A percentile compares a stretch with the other conserved stretches of the same genome.
phyloP scores from a whole-genome alignment of 805 yeast genomes.

The Saccharomycopsis capsularis region DNA sequence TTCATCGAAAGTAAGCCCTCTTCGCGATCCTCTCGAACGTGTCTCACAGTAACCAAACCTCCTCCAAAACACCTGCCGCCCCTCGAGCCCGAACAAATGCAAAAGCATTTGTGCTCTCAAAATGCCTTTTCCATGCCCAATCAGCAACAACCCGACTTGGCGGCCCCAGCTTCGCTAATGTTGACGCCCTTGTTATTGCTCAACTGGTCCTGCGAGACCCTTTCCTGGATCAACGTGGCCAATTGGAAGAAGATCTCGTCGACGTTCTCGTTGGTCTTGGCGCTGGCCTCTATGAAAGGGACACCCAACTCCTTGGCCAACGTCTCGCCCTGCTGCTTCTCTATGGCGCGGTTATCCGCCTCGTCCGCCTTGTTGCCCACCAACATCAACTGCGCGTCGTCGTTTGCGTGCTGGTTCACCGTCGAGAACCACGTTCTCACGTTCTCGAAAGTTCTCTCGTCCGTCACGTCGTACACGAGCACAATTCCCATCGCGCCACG shows the following conservation, averaged over 20 bases:
- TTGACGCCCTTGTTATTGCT: conserved; percentile 20
- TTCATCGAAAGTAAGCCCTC: too few relatives aligned
- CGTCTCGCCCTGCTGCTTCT: conserved; percentile 83
- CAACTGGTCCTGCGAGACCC: conserved; percentile 42
- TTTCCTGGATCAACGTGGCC: conserved; percentile 80
- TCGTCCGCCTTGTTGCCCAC: conserved; percentile 97
- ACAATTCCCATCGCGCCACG: conserved; percentile 88
- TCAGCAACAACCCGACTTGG: conserved; percentile 14
- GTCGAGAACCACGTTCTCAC: conserved; percentile 94
- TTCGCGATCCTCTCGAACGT: too few relatives aligned
- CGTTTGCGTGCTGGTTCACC: conserved; percentile 93
- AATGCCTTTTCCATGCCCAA: too few relatives aligned
- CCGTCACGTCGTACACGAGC: conserved; percentile 77
- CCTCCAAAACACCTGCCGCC: too few relatives aligned
- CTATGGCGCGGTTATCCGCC: conserved; percentile 76
- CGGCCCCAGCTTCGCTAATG: conserved; percentile 8
- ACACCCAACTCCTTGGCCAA: conserved; percentile 81
- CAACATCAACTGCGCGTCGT: conserved; percentile 86
- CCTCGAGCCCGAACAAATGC: too few relatives aligned
- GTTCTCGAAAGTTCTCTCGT: conserved; percentile 85
- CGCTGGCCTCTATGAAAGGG: conserved; percentile 93
- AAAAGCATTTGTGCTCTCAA: too few relatives aligned
- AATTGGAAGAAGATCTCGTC: conserved; percentile 86
- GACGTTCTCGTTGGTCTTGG: conserved; percentile 88
- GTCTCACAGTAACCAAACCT: too few relatives aligned